These are phyloP conservation scores for Picochlorum sp. DNA, from an alignment of 139 green algal genomes.

Conservation along the genomic window DNA sequence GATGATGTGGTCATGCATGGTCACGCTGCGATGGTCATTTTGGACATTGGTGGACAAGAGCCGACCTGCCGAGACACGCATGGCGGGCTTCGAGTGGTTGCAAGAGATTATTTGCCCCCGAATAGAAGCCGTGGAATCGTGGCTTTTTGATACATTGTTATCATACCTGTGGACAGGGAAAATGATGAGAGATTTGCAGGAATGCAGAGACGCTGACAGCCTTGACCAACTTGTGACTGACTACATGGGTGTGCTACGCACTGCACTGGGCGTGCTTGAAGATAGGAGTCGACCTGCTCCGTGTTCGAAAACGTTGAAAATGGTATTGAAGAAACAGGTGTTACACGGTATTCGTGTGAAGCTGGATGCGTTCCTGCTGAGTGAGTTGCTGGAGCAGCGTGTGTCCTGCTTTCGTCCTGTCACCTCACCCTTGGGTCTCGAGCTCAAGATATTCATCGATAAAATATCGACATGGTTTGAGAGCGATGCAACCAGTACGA, in stretches of 20 bases:
- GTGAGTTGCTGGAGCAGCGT: background rate
- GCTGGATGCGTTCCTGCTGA: background rate
- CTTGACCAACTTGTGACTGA: background rate
- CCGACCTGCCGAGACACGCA: background rate
- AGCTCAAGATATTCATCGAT: conserved; percentile 1
- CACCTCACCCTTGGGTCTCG: background rate
- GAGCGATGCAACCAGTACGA: background rate
- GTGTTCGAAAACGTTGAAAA: background rate
- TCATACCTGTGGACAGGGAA: background rate
- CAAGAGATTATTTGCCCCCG: background rate
- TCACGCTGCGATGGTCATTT: conserved; percentile 44
- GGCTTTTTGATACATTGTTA: background rate
- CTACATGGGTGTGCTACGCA: background rate
- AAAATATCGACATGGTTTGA: conserved; percentile 6
- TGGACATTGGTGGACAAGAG: conserved; percentile 30
- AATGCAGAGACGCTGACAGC: background rate
- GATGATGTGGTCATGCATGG: conserved; percentile 47
- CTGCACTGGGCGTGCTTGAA: background rate
- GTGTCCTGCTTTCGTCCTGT: background rate
- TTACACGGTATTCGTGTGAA: background rate
- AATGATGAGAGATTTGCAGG: background rate
- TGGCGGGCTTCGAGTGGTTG: background rate
- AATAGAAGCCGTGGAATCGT: background rate
- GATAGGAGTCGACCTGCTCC: background rate
- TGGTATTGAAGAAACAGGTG: background rate